These are phyloP conservation scores for Crithidia acanthocephali DNA, from an alignment of 208 protist genomes.

Conservation along the genomic window DNA sequence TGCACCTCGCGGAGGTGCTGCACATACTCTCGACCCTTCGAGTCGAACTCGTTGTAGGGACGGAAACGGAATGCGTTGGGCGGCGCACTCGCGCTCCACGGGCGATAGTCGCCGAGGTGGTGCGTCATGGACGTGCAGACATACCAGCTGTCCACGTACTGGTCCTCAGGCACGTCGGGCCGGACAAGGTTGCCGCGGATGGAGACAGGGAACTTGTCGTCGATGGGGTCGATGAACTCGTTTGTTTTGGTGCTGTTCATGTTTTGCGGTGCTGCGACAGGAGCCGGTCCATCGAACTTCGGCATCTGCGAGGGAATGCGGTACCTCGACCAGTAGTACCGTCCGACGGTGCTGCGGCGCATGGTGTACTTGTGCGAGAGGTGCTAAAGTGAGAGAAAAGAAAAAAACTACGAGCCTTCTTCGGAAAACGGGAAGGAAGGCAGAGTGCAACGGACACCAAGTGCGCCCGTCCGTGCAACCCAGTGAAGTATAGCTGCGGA, in stretches of 20 bases:
- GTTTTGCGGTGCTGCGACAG: constrained; percentile 86
- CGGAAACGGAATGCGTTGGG: constrained; percentile 86
- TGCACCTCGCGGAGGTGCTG: constrained; percentile 67
- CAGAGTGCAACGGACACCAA: background rate
- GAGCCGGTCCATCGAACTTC: constrained; percentile 85
- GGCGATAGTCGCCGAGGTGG: constrained; percentile 82
- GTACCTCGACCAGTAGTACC: constrained; percentile 91
- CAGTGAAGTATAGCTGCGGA: background rate
- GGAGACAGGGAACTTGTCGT: constrained; percentile 88
- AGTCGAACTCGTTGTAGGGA: constrained; percentile 86
- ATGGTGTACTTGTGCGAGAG: constrained; percentile 24
- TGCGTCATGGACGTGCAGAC: constrained; percentile 90
- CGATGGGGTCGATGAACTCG: constrained; percentile 91
- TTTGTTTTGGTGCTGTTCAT: constrained; percentile 93
- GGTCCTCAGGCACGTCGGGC: constrained; percentile 85
- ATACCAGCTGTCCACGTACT: constrained; percentile 93
- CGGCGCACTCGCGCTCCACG: constrained; percentile 86
- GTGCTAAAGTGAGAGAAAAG: background rate
- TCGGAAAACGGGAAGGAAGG: background rate
- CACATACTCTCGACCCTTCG: constrained; percentile 87
- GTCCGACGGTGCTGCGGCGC: constrained; percentile 37
- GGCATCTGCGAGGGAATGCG: constrained; percentile 85
- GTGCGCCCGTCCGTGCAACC: background rate
- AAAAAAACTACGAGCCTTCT: background rate
- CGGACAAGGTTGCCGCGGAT: constrained; percentile 82